Percentiles rank a stretch among this genome's conserved stretches.
These are phyloP conservation scores for Vararia minispora DNA, from an alignment of 768 basidiomycete species.

Conservation along the genomic window DNA sequence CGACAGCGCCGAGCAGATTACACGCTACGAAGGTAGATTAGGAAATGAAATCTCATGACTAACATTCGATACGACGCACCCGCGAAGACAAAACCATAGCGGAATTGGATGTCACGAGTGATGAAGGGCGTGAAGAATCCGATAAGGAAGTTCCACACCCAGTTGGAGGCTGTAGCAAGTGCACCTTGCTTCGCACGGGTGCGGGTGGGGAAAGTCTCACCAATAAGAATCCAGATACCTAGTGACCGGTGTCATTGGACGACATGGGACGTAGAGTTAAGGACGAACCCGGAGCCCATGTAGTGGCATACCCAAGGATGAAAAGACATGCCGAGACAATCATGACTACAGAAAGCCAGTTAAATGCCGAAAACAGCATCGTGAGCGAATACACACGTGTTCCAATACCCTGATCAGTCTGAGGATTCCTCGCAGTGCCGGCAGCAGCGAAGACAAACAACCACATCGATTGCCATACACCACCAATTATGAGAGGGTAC, in stretches of 20 bases:
- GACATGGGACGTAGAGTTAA: no score
- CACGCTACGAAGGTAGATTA: conserved; percentile 26
- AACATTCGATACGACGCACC: conserved; percentile 24
- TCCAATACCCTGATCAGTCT: conserved; percentile 35
- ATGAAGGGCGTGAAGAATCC: conserved; percentile 80
- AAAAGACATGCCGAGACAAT: conserved; percentile 56
- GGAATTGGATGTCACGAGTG: conserved; percentile 38
- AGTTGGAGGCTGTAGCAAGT: conserved; percentile 53
- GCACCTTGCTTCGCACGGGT: conserved; percentile 65
- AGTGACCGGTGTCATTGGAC: no score
- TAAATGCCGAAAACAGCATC: neutral
- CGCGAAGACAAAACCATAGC: conserved; percentile 65
- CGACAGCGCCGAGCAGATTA: conserved; percentile 44
- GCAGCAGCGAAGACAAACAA: conserved; percentile 65
- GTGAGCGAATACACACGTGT: conserved; percentile 27
- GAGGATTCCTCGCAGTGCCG: conserved; percentile 51
- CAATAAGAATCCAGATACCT: conserved; percentile 71
- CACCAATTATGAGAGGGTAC: conserved; percentile 52
- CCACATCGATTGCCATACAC: conserved; percentile 61
- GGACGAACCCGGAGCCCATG: conserved; percentile 65
- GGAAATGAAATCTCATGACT: neutral
- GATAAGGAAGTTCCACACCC: conserved; percentile 60
- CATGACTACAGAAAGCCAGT: conserved; percentile 16
- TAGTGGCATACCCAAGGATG: conserved; percentile 60
- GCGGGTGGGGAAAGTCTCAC: conserved; percentile 65